These are phyloP conservation scores for Candolleomyces eurysporus DNA, from an alignment of 768 basidiomycete species.

Conservation along the genomic window DNA sequence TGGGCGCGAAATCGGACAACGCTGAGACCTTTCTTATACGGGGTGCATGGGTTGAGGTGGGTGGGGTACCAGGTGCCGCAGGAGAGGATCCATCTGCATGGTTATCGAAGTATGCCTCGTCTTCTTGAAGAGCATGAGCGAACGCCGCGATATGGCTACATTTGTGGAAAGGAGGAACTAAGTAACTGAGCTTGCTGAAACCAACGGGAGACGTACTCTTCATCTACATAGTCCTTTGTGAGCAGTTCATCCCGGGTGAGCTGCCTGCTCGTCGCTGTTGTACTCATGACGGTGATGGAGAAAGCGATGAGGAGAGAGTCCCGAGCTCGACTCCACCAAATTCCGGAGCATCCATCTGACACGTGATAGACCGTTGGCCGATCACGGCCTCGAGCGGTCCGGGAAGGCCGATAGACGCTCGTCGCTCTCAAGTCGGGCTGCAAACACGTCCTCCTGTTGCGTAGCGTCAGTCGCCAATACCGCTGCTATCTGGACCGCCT, in stretches of 20 bases:
- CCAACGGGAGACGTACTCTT: slow-evolving; percentile 3
- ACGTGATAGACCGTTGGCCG: no score
- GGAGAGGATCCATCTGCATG: slow-evolving; percentile 34
- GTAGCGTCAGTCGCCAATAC: no score
- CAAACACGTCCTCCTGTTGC: no score
- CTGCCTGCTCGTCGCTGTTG: background rate
- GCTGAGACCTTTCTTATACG: slow-evolving; percentile 81
- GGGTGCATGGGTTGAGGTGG: slow-evolving; percentile 13
- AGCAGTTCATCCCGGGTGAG: slow-evolving; percentile 1
- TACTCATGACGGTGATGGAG: no score
- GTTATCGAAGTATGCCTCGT: slow-evolving; percentile 46
- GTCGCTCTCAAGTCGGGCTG: no score
- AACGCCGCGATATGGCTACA: slow-evolving; percentile 68
- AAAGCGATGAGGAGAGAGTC: no score
- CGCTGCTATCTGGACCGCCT: no score
- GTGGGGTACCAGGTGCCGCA: slow-evolving; percentile 37
- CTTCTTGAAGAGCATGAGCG: slow-evolving; percentile 64
- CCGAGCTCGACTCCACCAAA: no score
- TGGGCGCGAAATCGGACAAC: slow-evolving; percentile 85
- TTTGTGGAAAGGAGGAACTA: background rate
- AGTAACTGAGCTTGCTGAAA: background rate
- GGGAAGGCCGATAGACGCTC: no score
- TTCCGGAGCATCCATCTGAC: no score
- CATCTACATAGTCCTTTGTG: slow-evolving; percentile 9
- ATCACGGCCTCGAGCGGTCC: no score